Evolutionary conservation across 2,329 filamentous ascomycete genomes (phyloP).

Genomic region (Cercospora janseana): DNA sequence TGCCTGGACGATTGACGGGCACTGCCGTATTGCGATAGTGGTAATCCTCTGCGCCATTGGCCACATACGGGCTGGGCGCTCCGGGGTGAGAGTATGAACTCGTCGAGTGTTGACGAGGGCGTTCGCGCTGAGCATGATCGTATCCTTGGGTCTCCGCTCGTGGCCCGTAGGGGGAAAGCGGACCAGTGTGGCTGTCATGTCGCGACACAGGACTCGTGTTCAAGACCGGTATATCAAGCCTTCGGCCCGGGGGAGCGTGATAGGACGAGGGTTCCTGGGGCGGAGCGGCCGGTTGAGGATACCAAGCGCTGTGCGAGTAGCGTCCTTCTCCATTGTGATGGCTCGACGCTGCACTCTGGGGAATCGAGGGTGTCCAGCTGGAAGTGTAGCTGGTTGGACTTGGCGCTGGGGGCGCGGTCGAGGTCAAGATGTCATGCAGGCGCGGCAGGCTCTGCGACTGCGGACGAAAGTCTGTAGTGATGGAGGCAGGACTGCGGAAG

Average conservation of each 20-base stretch:
- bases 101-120: constrained; percentile 25
- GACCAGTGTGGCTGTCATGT: constrained; percentile 23
- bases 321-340: constrained; percentile 24
- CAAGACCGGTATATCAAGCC: constrained; percentile 33
- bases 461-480: constrained; percentile 25
- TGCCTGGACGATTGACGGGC: constrained; percentile 21
- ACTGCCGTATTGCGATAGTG: constrained; percentile 25
- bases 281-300: constrained; percentile 28
- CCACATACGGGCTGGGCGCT: constrained; percentile 30
- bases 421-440: constrained; percentile 35
- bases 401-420: constrained; percentile 17
- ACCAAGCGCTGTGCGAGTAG: constrained; percentile 21
- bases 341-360: constrained; percentile 13
- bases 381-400: constrained; percentile 17
- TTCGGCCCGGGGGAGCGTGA: constrained; percentile 20
- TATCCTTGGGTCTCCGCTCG: constrained; percentile 29
- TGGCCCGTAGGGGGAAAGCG: constrained; percentile 28
- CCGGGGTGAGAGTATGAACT: constrained; percentile 29
- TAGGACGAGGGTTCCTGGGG: constrained; percentile 24
- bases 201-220: constrained; percentile 32
- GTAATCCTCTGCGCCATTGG: constrained; percentile 24
- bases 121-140: constrained; percentile 24
- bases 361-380: constrained; percentile 21
- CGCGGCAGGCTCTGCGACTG: constrained; percentile 32
- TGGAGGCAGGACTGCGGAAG: constrained; percentile 18